A percentile compares a stretch with the other conserved stretches of the same genome.
These are phyloP conservation scores for Camellia japonica DNA, from an alignment of 148 eudicot genomes.

Conservation along the genomic window DNA sequence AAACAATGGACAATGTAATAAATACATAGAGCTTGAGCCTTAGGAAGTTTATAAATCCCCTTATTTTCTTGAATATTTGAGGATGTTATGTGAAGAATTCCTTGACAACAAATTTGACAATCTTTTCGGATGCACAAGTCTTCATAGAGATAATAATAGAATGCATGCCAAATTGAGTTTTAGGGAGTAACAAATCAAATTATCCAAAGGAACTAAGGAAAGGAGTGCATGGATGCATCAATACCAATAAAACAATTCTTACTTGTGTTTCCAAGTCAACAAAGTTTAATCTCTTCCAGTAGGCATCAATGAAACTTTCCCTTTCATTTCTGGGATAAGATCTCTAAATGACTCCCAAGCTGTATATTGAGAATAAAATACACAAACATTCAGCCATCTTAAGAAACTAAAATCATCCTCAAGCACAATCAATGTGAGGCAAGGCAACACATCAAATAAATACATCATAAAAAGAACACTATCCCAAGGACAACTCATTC, in stretches of 20 bases:
- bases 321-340: slow-evolving; percentile 92
- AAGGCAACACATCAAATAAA: background rate
- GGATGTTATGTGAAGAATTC: background rate
- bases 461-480: background rate
- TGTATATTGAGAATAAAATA: slow-evolving; percentile 24
- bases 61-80: background rate
- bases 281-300: slow-evolving; percentile 84
- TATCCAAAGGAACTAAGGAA: background rate
- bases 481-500: background rate
- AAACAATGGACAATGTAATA: background rate
- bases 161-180: background rate
- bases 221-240: background rate
- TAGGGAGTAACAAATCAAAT: background rate
- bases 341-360: slow-evolving; percentile 98
- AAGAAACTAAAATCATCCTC: background rate
- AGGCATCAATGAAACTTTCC: slow-evolving; percentile 70
- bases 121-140: background rate
- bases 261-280: slow-evolving; percentile 82
- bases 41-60: background rate
- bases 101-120: background rate
- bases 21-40: background rate
- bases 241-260: slow-evolving; percentile 17
- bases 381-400: slow-evolving; percentile 8
- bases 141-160: background rate
- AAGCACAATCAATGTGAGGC: background rate